Percentiles rank a stretch among this genome's conserved stretches.
Evolutionary conservation across 495 filamentous ascomycete species (phyloP).

Genomic region (Aspergillus funiculosus): DNA sequence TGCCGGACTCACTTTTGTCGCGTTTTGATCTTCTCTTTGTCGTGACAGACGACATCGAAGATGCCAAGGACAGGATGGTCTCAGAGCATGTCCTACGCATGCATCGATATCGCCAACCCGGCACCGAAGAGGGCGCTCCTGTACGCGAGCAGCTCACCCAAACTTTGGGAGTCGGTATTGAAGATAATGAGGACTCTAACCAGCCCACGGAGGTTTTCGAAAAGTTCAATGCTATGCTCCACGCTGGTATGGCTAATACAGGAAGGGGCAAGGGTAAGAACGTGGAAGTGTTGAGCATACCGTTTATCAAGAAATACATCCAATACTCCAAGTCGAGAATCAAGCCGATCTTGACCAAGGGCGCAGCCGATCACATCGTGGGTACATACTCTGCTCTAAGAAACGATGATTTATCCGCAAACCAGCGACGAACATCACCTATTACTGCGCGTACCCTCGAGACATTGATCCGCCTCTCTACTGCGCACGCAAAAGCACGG

Average conservation of each 20-base stretch:
- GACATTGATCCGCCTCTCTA: constrained; percentile 93
- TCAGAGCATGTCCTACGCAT: constrained; percentile 97
- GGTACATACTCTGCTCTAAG: constrained; percentile 88
- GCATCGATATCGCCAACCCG: constrained; percentile 92
- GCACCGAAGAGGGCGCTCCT: constrained; percentile 90
- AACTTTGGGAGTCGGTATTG: constrained; percentile 80
- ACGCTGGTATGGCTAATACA: constrained; percentile 78
- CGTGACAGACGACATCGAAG: constrained; percentile 97
- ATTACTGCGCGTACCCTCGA: constrained; percentile 97
- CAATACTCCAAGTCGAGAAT: constrained; percentile 94
- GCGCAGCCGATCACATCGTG: constrained; percentile 87
- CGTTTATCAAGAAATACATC: constrained; percentile 99
- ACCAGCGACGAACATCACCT: constrained; percentile 85
- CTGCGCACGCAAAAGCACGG: constrained; percentile 90
- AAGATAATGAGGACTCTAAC: constrained; percentile 65
- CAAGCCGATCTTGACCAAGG: constrained; percentile 87
- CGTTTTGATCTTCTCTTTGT: constrained; percentile 99
- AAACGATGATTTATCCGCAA: constrained; percentile 93
- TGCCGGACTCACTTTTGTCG: constrained; percentile 93
- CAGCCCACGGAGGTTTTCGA: constrained; percentile 86
- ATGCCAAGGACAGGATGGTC: constrained; percentile 79
- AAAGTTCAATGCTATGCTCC: constrained; percentile 93
- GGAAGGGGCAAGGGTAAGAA: constrained; percentile 66
- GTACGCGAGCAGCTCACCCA: constrained; percentile 85
- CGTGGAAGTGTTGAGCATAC: constrained; percentile 90